phyloP scores from a whole-genome alignment of 257 asterid genomes.

The Gentiana macrophylla region DNA sequence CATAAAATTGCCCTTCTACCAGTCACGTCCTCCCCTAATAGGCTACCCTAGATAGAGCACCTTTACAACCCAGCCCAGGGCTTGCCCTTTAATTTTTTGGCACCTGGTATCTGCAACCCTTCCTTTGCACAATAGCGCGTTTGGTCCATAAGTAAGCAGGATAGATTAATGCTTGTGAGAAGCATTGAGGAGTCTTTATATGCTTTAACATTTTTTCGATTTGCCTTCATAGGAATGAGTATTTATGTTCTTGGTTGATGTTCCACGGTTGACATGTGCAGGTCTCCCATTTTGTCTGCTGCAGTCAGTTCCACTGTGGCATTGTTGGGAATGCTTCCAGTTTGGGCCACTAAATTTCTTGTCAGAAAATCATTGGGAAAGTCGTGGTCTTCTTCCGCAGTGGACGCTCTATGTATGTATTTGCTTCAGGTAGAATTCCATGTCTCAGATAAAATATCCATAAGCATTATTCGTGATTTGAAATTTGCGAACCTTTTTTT shows the following conservation, averaged over 20 bases:
- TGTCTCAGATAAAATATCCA: background rate
- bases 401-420: slow-evolving; percentile 46
- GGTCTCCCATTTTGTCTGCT: slow-evolving; percentile 41
- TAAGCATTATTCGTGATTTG: too few species aligned
- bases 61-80: too few species aligned
- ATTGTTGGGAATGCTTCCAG: slow-evolving; percentile 54
- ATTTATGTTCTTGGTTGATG: slow-evolving; percentile 2
- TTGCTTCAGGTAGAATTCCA: slow-evolving; percentile 50
- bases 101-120: too few species aligned
- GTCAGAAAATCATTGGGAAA: slow-evolving; percentile 46
- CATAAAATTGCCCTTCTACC: too few species aligned
- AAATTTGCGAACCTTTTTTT: too few species aligned
- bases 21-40: too few species aligned
- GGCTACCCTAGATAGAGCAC: too few species aligned
- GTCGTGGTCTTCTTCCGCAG: slow-evolving; percentile 62
- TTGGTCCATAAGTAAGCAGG: too few species aligned
- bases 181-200: background rate
- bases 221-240: background rate
- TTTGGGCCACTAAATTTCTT: slow-evolving; percentile 31
- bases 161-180: too few species aligned
- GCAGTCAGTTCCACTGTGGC: slow-evolving; percentile 49
- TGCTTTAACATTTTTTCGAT: background rate
- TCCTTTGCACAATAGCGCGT: too few species aligned
- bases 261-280: slow-evolving; percentile 14
- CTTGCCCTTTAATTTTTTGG: too few species aligned